Evolutionary conservation across 2,329 filamentous ascomycete genomes (phyloP).

Genomic region (Falciphora oryzae): DNA sequence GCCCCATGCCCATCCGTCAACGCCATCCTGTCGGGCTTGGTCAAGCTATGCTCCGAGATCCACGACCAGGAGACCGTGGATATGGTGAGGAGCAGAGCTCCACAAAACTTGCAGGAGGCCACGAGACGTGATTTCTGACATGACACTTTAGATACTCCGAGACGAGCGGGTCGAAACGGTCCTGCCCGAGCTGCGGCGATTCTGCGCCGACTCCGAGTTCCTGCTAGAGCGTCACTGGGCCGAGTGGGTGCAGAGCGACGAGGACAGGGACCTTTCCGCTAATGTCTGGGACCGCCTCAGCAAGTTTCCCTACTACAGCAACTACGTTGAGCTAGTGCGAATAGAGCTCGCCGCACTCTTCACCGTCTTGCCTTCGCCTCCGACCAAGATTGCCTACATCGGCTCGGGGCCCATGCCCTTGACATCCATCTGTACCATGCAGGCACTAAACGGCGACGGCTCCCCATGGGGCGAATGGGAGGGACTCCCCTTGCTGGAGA

Average conservation of each 20-base stretch:
- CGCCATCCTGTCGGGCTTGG: neutral
- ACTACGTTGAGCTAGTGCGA: constrained; percentile 41
- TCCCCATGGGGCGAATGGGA: constrained; percentile 9
- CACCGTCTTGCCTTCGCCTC: constrained; percentile 25
- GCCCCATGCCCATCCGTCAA: constrained; percentile 2
- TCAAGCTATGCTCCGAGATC: neutral
- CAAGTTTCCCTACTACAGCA: constrained; percentile 42
- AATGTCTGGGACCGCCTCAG: constrained; percentile 20
- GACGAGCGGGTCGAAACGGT: constrained; percentile 26
- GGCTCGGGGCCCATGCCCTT: constrained; percentile 45
- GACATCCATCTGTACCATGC: constrained; percentile 38
- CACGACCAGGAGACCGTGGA: neutral
- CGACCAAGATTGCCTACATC: constrained; percentile 37
- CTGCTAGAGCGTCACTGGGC: constrained; percentile 40
- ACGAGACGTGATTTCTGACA: neutral
- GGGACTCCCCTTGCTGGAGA: neutral
- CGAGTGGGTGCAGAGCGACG: constrained; percentile 23
- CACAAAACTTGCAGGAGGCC: neutral
- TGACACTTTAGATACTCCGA: constrained; percentile 25
- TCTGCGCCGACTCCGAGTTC: constrained; percentile 39
- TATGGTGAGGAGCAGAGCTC: neutral
- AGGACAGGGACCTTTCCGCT: constrained; percentile 13
- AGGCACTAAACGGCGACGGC: constrained; percentile 22
- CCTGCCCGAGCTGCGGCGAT: constrained; percentile 29
- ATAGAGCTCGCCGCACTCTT: constrained; percentile 38